Evolutionary conservation across 192 early-diverging fungal species (phyloP).

Genomic region (Geranomyces variabilis): DNA sequence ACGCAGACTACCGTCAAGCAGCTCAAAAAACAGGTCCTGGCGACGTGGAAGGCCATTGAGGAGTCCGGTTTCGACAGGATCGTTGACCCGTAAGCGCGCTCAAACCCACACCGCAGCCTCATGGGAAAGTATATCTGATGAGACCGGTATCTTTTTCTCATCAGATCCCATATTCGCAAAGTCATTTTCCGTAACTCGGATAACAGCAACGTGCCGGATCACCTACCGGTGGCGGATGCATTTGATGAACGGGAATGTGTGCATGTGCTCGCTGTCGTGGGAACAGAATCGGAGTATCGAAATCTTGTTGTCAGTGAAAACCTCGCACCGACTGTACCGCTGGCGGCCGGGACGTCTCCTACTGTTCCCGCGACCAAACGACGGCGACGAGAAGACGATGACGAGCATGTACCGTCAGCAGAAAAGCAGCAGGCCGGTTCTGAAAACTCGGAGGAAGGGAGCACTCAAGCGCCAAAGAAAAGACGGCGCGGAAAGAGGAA

Average conservation of each 20-base stretch:
- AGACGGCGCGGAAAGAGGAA: too few species aligned
- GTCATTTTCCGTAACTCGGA: slow-evolving; percentile 21
- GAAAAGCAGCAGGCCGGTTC: not conserved
- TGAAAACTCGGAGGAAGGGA: too few species aligned
- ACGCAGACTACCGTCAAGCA: slow-evolving; percentile 15
- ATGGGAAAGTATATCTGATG: not conserved
- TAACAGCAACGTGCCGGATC: slow-evolving; percentile 24
- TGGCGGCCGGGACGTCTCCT: not conserved
- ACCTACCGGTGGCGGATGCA: slow-evolving; percentile 22
- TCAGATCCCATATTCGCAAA: slow-evolving; percentile 1
- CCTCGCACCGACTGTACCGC: too few species aligned
- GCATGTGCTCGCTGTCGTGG: slow-evolving; percentile 20
- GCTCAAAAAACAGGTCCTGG: slow-evolving; percentile 12
- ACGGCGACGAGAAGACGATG: not conserved
- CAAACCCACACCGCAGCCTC: not conserved
- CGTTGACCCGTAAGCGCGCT: slow-evolving; percentile 6
- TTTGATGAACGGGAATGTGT: slow-evolving; percentile 31
- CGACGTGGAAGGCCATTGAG: slow-evolving; percentile 21
- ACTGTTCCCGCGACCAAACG: not conserved
- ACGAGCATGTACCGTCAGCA: not conserved
- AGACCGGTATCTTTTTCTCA: too few species aligned
- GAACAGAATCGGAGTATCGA: not conserved
- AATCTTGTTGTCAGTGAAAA: not conserved
- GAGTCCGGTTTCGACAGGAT: not conserved
- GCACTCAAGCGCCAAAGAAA: too few species aligned